Conservation (phyloP, 2,329 filamentous ascomycete genomes). For the Colletotrichum kahawae region DNA sequence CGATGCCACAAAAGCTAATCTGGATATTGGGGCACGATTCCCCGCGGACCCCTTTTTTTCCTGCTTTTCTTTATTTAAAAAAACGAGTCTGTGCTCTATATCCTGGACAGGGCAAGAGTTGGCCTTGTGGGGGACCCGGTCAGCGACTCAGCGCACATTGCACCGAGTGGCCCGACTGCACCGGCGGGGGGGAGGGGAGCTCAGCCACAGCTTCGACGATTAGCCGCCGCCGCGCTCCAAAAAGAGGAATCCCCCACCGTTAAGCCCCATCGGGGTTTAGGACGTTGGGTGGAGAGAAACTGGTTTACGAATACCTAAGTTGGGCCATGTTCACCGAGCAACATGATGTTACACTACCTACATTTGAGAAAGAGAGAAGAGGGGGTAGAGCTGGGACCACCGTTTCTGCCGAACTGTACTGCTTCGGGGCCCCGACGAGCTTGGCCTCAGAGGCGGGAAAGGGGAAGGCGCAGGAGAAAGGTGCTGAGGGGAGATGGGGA, state of each 20-base stretch:
- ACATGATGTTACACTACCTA: not conserved
- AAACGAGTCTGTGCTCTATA: constrained; percentile 5
- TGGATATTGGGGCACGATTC: not conserved
- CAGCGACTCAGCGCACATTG: not conserved
- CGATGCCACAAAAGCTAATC: constrained; percentile 12
- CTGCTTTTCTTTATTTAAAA: not conserved
- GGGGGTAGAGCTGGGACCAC: constrained; percentile 5
- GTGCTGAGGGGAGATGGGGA: not conserved
- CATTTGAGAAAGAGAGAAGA: not conserved
- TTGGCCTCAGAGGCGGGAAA: not conserved
- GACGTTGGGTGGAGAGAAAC: not conserved
- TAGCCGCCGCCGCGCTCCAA: not conserved
- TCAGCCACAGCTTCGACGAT: not conserved
- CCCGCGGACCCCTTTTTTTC: constrained; percentile 11
- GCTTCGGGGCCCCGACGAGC: not conserved
- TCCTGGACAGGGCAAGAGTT: not conserved
- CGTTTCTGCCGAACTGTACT: not conserved
- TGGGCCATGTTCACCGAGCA: not conserved
- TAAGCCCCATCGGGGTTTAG: not conserved
- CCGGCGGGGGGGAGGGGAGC: not conserved
- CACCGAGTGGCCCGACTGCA: not conserved
- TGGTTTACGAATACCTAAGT: not conserved
- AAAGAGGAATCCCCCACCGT: not conserved
- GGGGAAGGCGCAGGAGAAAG: not conserved
- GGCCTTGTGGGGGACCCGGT: not conserved